A percentile compares a stretch with the other conserved stretches of the same genome.
Evolutionary conservation across 805 yeast species (phyloP).

Genomic region (Novakomyces olei): DNA sequence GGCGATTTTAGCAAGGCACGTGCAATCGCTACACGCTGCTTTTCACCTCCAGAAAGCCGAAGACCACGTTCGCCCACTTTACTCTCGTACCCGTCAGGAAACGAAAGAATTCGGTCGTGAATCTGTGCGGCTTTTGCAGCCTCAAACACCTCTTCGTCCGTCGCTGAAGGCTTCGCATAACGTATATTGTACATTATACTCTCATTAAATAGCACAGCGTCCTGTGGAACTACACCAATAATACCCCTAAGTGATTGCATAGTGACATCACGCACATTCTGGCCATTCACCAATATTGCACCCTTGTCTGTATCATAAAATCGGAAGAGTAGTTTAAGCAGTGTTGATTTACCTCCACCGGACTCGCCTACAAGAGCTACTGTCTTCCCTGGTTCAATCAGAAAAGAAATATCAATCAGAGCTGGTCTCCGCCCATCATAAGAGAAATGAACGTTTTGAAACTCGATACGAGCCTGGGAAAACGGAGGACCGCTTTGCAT

Average conservation of each 20-base stretch:
- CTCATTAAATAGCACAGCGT: constrained; percentile 71
- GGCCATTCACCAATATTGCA: constrained; percentile 37
- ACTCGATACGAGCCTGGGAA: too few species aligned
- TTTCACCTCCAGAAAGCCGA: constrained; percentile 99
- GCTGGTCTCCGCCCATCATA: constrained; percentile 41
- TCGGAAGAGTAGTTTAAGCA: constrained; percentile 53
- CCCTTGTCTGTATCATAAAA: constrained; percentile 66
- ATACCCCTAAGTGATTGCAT: constrained; percentile 47
- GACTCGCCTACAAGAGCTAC: constrained; percentile 89
- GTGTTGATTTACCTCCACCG: constrained; percentile 85
- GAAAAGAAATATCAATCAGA: constrained; percentile 35
- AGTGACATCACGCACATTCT: constrained; percentile 39
- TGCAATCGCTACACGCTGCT: constrained; percentile 85
- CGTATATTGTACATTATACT: constrained; percentile 58
- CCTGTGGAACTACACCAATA: constrained; percentile 80
- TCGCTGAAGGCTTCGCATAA: constrained; percentile 43
- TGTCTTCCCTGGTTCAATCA: constrained; percentile 57
- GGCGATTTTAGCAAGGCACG: constrained; percentile 68
- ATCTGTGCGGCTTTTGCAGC: constrained; percentile 41
- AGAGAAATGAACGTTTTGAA: constrained; percentile 40
- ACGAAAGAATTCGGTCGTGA: constrained; percentile 14
- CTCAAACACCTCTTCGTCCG: constrained; percentile 36
- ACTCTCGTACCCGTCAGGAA: constrained; percentile 36
- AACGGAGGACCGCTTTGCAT: too few species aligned
- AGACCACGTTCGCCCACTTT: constrained; percentile 51